Base-by-base conservation (phyloP, 805 yeast genomes). In the Hanseniaspora taiwanica region DNA sequence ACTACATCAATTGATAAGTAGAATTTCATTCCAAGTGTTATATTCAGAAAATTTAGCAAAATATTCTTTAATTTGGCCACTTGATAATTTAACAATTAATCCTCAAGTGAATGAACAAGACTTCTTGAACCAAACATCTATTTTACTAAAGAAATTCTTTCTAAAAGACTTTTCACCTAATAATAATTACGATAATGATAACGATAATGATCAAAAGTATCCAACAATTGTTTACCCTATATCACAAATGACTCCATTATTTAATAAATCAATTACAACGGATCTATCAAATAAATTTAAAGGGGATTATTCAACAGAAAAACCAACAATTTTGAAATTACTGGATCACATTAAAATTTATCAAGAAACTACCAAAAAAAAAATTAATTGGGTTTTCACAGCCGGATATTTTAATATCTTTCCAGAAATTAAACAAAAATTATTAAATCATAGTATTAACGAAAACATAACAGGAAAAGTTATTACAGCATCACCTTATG, bases 321-420 rank as follows among this genome's bases (percentile, higher is more conserved):
- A 79, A 47, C 77, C 77, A 6, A 75, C 82, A 0, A 62, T 89
- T 24, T 58, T 81, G 31, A 62, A 78, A 23, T 56, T 82, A 3
- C 63, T 83, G 33, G 69, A 83, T 2, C 68, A 66, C 43, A 50
- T 66, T 40, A 63, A 74, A 38, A 74, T 74, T 50, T 27, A 37
- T 14, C 16, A 27, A 17, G 12, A 24, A 18, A 64, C 75, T 32
- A 14, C 21, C 6, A n/a, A n/a, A n/a, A n/a, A n/a, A n/a, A 68
- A 75, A 20, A 68, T 78, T 21, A 68, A 67, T 39, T 89, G 95
- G 93, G 72, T 82, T 47, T 78, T 91, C 51, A 91, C 98, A 0
- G 96, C 97, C 0, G 98, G 98, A 2, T 91, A 91, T 57, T 91
- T 91, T 66, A 91, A 91, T 58, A 79, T 91, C 75, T 72, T 79